These are phyloP conservation scores for Theileria equi DNA, from an alignment of 169 alveolate species.

Conservation along the genomic window DNA sequence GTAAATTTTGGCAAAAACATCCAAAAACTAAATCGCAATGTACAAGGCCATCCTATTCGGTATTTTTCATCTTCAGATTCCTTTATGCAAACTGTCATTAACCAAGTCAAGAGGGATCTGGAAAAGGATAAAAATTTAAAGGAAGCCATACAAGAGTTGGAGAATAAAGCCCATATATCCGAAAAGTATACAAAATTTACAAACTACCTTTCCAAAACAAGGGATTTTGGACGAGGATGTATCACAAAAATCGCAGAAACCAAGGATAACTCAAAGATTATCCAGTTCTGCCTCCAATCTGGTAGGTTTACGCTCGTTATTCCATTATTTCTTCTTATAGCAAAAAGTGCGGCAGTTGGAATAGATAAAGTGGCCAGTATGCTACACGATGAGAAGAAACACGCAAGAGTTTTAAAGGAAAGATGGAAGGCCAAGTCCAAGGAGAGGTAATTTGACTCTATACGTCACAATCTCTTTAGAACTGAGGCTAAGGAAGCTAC, in stretches of 20 bases:
- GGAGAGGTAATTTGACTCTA: constrained; percentile 3
- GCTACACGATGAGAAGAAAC: constrained; percentile 51
- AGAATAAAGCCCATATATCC: constrained; percentile 63
- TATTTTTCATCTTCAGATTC: constrained; percentile 54
- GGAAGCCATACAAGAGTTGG: constrained; percentile 74
- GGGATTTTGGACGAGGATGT: constrained; percentile 25
- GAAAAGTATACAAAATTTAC: constrained; percentile 58
- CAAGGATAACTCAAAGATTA: constrained; percentile 31
- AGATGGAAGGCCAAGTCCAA: constrained; percentile 40
- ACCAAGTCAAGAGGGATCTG: constrained; percentile 77
- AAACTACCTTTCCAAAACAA: constrained; percentile 37
- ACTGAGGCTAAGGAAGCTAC: neutral
- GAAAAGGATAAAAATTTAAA: constrained; percentile 71
- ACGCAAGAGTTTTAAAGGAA: constrained; percentile 19
- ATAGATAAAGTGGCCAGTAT: constrained; percentile 64
- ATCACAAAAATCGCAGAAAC: constrained; percentile 48
- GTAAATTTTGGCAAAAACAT: neutral
- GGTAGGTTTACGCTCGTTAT: constrained; percentile 3
- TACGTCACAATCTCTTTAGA: neutral
- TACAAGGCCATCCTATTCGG: too few species aligned
- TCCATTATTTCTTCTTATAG: constrained; percentile 1
- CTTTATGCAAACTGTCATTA: constrained; percentile 71
- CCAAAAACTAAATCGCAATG: too few species aligned
- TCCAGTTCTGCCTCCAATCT: constrained; percentile 31
- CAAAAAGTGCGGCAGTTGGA: constrained; percentile 51